These are phyloP conservation scores for Peniophora sp. DNA, from an alignment of 1,284 basidiomycete genomes.

Conservation along the genomic window DNA sequence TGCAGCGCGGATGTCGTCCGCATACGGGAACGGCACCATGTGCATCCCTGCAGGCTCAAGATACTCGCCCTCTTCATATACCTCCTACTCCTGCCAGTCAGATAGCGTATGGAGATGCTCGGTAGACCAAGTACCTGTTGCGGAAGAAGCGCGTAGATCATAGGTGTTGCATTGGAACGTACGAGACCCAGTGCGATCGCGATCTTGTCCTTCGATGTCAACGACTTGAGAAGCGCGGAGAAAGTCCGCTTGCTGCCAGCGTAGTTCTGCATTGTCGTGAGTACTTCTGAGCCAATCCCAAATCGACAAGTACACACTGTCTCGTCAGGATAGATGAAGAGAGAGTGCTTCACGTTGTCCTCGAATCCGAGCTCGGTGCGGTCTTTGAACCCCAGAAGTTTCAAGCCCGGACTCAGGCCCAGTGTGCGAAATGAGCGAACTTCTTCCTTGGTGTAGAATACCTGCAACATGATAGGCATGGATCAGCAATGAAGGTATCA, in stretches of 20 bases:
- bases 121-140: conserved; percentile 46
- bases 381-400: conserved; percentile 89
- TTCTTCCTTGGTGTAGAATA: conserved; percentile 81
- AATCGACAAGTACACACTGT: no score
- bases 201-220: conserved; percentile 77
- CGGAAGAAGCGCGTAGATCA: conserved; percentile 82
- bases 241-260: conserved; percentile 91
- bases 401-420: conserved; percentile 73
- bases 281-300: no score
- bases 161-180: conserved; percentile 67
- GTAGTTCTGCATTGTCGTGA: conserved; percentile 61
- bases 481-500: not conserved
- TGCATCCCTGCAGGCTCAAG: conserved; percentile 87
- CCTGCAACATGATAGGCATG: no score
- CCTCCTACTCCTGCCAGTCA: not conserved
- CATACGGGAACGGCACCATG: conserved; percentile 85
- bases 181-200: conserved; percentile 71
- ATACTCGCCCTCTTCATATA: conserved; percentile 63
- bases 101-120: conserved; percentile 4
- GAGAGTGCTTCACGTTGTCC: conserved; percentile 87
- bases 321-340: conserved; percentile 93
- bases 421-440: conserved; percentile 74
- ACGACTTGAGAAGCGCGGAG: conserved; percentile 77
- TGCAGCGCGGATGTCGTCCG: conserved; percentile 85
- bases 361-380: conserved; percentile 66